A percentile compares a stretch with the other conserved stretches of the same genome.
Evolutionary conservation across 2,329 filamentous ascomycete species (phyloP).

Genomic region (Ceratocystis diversiconidia): DNA sequence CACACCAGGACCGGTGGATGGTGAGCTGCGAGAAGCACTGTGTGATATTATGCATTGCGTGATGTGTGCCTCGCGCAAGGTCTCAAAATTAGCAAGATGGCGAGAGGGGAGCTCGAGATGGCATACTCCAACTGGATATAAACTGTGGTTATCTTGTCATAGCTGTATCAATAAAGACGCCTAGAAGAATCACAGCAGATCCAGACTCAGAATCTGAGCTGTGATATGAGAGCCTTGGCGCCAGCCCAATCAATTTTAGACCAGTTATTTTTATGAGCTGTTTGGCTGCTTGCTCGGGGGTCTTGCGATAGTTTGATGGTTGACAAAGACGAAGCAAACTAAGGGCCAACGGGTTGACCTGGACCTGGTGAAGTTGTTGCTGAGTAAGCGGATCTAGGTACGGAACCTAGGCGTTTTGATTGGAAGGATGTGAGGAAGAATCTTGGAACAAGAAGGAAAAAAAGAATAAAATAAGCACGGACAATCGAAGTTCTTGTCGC

Average conservation of each 20-base stretch:
- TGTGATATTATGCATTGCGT: slow-evolving; percentile 41
- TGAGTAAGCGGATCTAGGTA: no score
- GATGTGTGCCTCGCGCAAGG: slow-evolving; percentile 44
- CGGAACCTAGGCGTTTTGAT: background rate
- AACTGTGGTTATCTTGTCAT: background rate
- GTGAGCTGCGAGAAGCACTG: slow-evolving; percentile 30
- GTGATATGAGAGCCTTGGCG: background rate
- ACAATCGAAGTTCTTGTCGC: background rate
- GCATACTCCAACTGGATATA: slow-evolving; percentile 35
- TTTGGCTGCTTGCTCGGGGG: background rate
- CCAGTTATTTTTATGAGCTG: no score
- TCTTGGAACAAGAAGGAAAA: background rate
- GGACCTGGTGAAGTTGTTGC: no score
- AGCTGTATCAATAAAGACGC: background rate
- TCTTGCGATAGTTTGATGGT: no score
- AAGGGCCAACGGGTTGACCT: no score
- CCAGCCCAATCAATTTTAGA: background rate
- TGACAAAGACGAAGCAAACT: no score
- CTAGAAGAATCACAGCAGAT: background rate
- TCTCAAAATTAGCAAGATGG: slow-evolving; percentile 38
- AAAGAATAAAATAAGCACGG: slow-evolving; percentile 1
- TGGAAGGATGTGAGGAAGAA: background rate
- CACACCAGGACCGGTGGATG: background rate
- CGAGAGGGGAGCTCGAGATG: slow-evolving; percentile 53
- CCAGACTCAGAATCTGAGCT: slow-evolving; percentile 3